Base-by-base conservation (phyloP, 192 early-diverging fungal genomes). In the Podochytrium sp. region DNA sequence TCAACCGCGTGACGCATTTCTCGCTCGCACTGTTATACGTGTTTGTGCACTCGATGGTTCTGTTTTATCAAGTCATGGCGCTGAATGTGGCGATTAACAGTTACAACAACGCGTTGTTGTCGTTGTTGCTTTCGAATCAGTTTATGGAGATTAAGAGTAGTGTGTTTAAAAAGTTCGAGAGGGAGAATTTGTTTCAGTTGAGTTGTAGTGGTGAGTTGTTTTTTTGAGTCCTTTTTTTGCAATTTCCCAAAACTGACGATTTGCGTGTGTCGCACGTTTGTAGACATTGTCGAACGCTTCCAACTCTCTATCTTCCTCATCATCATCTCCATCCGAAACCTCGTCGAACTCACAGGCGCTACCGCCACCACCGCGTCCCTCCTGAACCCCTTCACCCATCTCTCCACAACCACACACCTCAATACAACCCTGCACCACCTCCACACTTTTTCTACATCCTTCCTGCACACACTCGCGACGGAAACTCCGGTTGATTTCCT, bases 81-180 rank as follows among this genome's bases (percentile, higher is more conserved):
- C 85, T 98, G 56, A 97, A 98, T 75, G 96, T 98, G 5, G 92
- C 96, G 2, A 92, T 98, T 71, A 99, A 99, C 79, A 94, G 92
- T 16, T 96, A 97, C 73, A 94, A 93, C 66, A 96, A 97, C 78
- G 94, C 93, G 5, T 80, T 99, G 29, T 78, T 99, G 35, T 93
- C 95, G n/a, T 75, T 99, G 38, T 85, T 99, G 27, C 89, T 99
- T 41, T 93, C 91, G 38, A 98, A 98, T 73, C 98, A 98, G 82
- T 99, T 99, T 87, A 94, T 95, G 6, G 98, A 99, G 75, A 96
- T 99, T 78, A 99, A 99, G 73, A 90, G 94, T 66, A 92, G 90
- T 47, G 98, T 99, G 4, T 99, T 98, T 67, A 99, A 99, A 71
- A 90, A 89, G 56, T 98, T 94, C 87, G 98, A 99, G 79, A 88